Evolutionary conservation across 2,329 filamentous ascomycete genomes (phyloP).

Genomic region (Fusarium staphyleae): DNA sequence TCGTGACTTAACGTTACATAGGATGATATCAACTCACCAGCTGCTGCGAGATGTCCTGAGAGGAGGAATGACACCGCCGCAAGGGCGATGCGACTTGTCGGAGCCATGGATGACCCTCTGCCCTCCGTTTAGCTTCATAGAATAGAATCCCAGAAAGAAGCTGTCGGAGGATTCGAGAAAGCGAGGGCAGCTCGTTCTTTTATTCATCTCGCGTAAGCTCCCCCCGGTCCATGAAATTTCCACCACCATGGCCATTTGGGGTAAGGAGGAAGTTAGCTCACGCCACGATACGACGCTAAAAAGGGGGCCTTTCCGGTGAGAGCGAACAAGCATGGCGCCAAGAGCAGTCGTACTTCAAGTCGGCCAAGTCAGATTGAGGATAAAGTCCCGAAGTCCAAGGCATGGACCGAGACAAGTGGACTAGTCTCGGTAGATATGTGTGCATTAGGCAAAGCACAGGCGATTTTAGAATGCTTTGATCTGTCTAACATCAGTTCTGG

Average conservation of each 20-base stretch:
- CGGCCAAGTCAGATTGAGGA: slow-evolving; percentile 11
- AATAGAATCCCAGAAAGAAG: slow-evolving; percentile 7
- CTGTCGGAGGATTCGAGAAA: slow-evolving; percentile 9
- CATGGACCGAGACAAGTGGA: background rate
- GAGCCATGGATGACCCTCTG: slow-evolving; percentile 35
- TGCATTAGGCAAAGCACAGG: no score
- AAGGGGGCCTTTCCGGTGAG: slow-evolving; percentile 21
- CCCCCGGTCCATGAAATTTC: slow-evolving; percentile 23
- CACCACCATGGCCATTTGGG: slow-evolving; percentile 24
- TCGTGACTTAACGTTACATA: background rate
- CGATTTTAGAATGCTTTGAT: no score
- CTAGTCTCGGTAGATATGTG: no score
- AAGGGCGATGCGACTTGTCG: slow-evolving; percentile 36
- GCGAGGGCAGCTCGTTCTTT: slow-evolving; percentile 21
- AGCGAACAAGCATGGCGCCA: slow-evolving; percentile 5
- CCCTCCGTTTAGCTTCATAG: slow-evolving; percentile 27
- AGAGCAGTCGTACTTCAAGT: background rate
- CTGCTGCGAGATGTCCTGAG: slow-evolving; percentile 30
- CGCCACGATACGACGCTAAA: slow-evolving; percentile 33
- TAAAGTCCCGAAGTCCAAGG: slow-evolving; percentile 16
- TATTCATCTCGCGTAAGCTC: slow-evolving; percentile 37
- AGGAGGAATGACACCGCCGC: slow-evolving; percentile 37
- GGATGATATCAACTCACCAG: slow-evolving; percentile 29
- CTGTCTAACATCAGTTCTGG: no score
- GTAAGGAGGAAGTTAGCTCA: slow-evolving; percentile 30